Base-by-base conservation (phyloP, 495 filamentous ascomycete genomes). In the Penicillium alfredii region DNA sequence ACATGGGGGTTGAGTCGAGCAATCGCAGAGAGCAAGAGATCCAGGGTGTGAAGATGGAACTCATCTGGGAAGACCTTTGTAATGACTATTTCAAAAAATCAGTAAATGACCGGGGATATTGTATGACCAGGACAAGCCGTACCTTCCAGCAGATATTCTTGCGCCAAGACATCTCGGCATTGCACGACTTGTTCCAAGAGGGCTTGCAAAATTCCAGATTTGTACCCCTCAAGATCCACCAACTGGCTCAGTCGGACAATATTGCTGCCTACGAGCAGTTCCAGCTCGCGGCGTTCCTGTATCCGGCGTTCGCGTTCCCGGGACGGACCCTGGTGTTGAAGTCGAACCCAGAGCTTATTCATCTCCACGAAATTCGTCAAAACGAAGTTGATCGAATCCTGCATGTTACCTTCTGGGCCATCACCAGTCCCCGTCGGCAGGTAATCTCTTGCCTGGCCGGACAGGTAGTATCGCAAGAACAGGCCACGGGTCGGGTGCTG, bases 361-460 rank as follows among this genome's bases (percentile, higher is more conserved):
- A 98, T 98, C 63, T 98, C 92, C 50, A 98, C 94, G 54, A 98
- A 98, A 51, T 98, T 98, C 34, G 92, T 98, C 52, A 98, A 66
- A 16, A 95, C 80, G 51, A 98, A 98, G 59, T 84, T 96, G 53
- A 98, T 93, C 10, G 88, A 94, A 61, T 98, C 92, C 53, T 94
- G 88, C 19, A 97, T 69, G 53, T 97, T 98, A 4, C 92, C 92
- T 51, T 97, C 88, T 4, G 89, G 86, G 0, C 90, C 90, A 48
- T 96, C 90, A 1, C 87, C 76, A 38, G 72, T 82, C 27, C 86
- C 86, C 5, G 73, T 72, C 6, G 90, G 90, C 15, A 96, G 72
- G 54, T 77, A 81, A 61, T 97, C 90, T 39, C 90, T 73, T 6
- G 90, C 92, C 67, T 97, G 90, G 11, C 89, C 89, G 19, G 86